Evolutionary conservation across 2,329 filamentous ascomycete genomes (phyloP).

Genomic region (Polytolypa hystricis): DNA sequence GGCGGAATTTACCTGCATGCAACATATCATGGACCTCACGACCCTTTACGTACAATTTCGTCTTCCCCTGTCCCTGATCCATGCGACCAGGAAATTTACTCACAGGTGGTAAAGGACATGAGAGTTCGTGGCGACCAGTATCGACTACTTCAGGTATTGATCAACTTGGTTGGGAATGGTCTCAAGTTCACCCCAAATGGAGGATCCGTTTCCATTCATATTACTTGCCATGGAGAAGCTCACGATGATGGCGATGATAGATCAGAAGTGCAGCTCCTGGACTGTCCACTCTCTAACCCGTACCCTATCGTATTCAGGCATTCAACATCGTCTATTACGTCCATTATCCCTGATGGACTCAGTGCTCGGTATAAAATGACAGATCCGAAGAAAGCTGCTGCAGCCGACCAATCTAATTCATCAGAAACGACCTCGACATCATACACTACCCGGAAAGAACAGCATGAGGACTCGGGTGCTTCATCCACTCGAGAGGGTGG

Average conservation of each 20-base stretch:
- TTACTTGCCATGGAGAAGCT: conserved; percentile 67
- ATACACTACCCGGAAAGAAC: not conserved
- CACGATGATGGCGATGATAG: too few relatives aligned
- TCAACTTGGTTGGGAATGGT: conserved; percentile 80
- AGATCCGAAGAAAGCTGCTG: not conserved
- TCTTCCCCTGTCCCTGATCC: conserved; percentile 48
- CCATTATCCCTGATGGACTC: too few relatives aligned
- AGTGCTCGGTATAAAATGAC: too few relatives aligned
- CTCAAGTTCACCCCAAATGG: conserved; percentile 87
- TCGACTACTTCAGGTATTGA: conserved; percentile 63
- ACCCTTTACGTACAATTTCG: conserved; percentile 16
- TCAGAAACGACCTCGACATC: not conserved
- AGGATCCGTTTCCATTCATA: conserved; percentile 65
- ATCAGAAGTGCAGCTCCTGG: conserved; percentile 53
- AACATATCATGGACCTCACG: conserved; percentile 18
- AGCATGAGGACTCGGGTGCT: not conserved
- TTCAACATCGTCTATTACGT: conserved; percentile 6
- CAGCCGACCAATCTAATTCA: not conserved
- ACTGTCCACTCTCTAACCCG: conserved; percentile 57
- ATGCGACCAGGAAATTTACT: conserved; percentile 46
- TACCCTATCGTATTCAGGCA: conserved; percentile 17
- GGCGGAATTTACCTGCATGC: conserved; percentile 58
- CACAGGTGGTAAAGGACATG: conserved; percentile 61
- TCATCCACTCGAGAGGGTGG: conserved; percentile 17
- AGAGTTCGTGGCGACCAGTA: conserved; percentile 88